Conservation (phyloP, 306 rosid genomes). For the Abrus precatorius region DNA sequence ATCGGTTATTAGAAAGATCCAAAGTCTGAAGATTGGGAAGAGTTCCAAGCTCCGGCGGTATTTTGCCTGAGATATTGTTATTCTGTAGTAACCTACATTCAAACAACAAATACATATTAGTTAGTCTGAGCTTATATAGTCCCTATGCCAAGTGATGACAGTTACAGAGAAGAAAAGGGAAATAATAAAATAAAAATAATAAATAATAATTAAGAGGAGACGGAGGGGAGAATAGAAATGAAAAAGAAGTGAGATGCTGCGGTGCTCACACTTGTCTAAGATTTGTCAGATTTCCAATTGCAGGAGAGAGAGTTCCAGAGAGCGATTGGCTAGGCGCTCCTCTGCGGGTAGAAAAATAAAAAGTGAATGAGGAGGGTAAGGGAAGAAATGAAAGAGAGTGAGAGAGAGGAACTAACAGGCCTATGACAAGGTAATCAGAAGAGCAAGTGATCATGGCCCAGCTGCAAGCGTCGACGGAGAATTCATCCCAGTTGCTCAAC, state of each 20-base stretch:
- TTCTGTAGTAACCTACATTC: constrained; percentile 80
- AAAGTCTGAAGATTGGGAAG: constrained; percentile 83
- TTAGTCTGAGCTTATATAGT: background rate
- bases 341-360: constrained; percentile 49
- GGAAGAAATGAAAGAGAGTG: background rate
- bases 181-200: background rate
- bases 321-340: constrained; percentile 98
- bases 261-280: constrained; percentile 87
- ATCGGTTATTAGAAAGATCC: constrained; percentile 87
- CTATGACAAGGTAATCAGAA: constrained; percentile 72
- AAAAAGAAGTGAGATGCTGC: background rate
- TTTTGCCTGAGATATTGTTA: constrained; percentile 84
- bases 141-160: constrained; percentile 1
- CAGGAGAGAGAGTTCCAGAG: constrained; percentile 79
- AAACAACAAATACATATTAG: constrained; percentile 21
- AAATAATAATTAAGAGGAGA: background rate
- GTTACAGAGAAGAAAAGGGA: constrained; percentile 13
- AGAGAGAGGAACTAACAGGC: constrained; percentile 68
- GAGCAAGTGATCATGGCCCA: constrained; percentile 98
- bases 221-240: background rate
- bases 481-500: constrained; percentile 85
- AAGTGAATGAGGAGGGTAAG: background rate
- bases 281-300: constrained; percentile 83
- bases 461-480: constrained; percentile 96
- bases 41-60: constrained; percentile 77